Conservation (phyloP, 345 rosid species). For the Populus alba region DNA sequence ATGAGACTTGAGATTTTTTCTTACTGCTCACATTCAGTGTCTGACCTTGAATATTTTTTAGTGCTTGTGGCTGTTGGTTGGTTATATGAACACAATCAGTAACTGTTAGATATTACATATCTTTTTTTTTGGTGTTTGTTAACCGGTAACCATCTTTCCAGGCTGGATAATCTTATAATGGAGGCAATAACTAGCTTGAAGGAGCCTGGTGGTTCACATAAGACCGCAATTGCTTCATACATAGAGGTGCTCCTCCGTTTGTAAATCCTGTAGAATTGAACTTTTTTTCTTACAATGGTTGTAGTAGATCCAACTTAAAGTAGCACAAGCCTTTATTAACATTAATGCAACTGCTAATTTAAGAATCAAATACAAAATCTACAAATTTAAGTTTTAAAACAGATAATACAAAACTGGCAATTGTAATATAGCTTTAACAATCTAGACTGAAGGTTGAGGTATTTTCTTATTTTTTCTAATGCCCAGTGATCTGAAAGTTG, state of each 20-base stretch:
- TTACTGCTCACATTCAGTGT: background rate
- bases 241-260: slow-evolving; percentile 62
- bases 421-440: background rate
- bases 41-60: background rate
- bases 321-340: background rate
- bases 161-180: slow-evolving; percentile 86
- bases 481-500: background rate
- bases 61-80: background rate
- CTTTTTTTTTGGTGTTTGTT: background rate
- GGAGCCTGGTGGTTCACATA: slow-evolving; percentile 92
- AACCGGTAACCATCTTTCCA: slow-evolving; percentile 19
- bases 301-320: background rate
- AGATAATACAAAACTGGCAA: background rate
- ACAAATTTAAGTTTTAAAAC: background rate
- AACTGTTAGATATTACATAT: background rate
- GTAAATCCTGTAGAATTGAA: background rate
- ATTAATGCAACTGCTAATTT: background rate
- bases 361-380: background rate
- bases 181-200: slow-evolving; percentile 82
- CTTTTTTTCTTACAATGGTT: background rate
- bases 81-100: background rate
- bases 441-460: background rate
- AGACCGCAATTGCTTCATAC: slow-evolving; percentile 74
- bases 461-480: background rate
- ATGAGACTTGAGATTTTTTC: background rate